phyloP scores from a whole-genome alignment of 805 yeast species.

The Candida sithepensis region DNA sequence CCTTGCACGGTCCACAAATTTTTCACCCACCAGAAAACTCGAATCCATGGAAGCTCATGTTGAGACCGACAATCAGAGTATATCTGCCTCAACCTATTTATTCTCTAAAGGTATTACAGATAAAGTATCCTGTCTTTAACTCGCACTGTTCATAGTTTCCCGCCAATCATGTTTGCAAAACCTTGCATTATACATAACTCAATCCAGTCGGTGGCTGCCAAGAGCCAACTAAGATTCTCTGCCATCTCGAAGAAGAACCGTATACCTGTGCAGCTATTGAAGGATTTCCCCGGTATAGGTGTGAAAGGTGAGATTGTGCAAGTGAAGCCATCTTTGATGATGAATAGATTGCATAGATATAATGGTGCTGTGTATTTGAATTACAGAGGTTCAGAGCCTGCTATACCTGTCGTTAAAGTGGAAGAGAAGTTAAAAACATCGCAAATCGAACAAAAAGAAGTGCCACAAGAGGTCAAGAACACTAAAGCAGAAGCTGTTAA shows the following conservation, averaged over 20 bases:
- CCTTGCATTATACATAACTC: background rate
- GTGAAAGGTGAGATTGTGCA: conserved; percentile 66
- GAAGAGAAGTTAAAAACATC: conserved; percentile 9
- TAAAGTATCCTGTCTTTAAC: background rate
- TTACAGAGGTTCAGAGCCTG: conserved; percentile 27
- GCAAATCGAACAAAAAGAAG: conserved; percentile 1
- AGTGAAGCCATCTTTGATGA: conserved; percentile 80
- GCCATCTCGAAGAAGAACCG: conserved; percentile 50
- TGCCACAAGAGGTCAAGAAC: conserved; percentile 6
- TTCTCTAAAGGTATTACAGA: background rate
- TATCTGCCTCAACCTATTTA: no score
- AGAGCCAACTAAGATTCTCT: conserved; percentile 33
- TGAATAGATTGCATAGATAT: conserved; percentile 65
- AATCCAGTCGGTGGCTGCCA: background rate
- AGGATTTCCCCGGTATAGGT: conserved; percentile 63
- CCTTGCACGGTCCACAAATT: no score
- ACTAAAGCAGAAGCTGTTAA: conserved; percentile 1
- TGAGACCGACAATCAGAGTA: no score
- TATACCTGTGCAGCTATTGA: conserved; percentile 71
- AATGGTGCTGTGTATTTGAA: conserved; percentile 74
- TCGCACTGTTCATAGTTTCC: background rate
- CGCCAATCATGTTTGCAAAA: background rate
- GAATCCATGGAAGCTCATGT: no score
- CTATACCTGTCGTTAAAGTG: conserved; percentile 30
- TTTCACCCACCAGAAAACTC: no score